A percentile compares a stretch with the other conserved stretches of the same genome.
Conservation (phyloP, 2,329 filamentous ascomycete species). For the Diaporthe vaccinii region DNA sequence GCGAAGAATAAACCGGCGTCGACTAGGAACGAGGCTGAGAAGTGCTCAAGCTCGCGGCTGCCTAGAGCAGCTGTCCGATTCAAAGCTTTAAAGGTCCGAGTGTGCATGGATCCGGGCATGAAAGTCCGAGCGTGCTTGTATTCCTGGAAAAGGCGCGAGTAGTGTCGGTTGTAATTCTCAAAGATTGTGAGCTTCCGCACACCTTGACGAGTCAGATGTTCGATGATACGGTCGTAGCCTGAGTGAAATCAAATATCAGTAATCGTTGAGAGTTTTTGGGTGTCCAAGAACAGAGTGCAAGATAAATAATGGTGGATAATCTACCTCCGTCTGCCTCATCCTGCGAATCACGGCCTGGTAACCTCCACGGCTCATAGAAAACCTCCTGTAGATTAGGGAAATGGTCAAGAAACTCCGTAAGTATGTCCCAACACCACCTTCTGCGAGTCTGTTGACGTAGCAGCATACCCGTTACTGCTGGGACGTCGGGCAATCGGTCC, state of each 20-base stretch:
- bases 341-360: conserved; percentile 42
- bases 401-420: conserved; percentile 43
- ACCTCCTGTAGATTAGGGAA: conserved; percentile 49
- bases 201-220: conserved; percentile 28
- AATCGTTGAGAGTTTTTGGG: too few species aligned
- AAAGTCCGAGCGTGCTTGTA: background rate
- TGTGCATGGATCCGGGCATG: background rate
- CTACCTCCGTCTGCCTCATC: conserved; percentile 30
- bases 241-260: background rate
- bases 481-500: background rate
- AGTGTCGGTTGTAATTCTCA: conserved; percentile 36
- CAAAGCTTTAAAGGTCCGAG: background rate
- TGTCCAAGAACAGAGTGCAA: too few species aligned
- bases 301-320: too few species aligned
- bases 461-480: conserved; percentile 3
- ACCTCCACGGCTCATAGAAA: conserved; percentile 51
- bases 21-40: conserved; percentile 48
- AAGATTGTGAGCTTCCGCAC: conserved; percentile 39
- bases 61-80: conserved; percentile 37
- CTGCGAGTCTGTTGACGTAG: conserved; percentile 10
- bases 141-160: background rate
- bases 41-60: conserved; percentile 47
- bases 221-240: conserved; percentile 13
- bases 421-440: background rate
- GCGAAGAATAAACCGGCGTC: conserved; percentile 49